These are phyloP conservation scores for Glycine soja DNA, from an alignment of 306 rosid species.

Conservation along the genomic window DNA sequence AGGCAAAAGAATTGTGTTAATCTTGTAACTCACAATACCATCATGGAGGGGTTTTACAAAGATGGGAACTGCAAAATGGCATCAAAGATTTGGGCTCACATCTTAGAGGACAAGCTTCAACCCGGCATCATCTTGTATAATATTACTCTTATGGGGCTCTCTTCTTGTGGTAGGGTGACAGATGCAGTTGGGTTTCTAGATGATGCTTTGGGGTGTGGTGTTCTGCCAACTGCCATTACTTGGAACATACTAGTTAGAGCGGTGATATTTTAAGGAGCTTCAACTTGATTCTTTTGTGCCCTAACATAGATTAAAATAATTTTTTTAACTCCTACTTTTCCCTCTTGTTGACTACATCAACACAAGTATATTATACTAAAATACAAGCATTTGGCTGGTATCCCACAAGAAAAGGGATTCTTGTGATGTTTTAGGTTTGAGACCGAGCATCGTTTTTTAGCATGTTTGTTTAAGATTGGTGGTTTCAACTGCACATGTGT, in stretches of 20 bases:
- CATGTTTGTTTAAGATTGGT: not conserved
- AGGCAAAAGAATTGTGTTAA: slow-evolving; percentile 56
- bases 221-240: slow-evolving; percentile 78
- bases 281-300: slow-evolving; percentile 42
- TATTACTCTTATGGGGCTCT: slow-evolving; percentile 82
- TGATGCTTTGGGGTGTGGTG: slow-evolving; percentile 74
- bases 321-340: slow-evolving; percentile 24
- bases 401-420: slow-evolving; percentile 32
- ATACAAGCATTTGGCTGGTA: slow-evolving; percentile 15
- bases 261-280: slow-evolving; percentile 53
- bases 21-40: slow-evolving; percentile 86
- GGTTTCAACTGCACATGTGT: not conserved
- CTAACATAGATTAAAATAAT: slow-evolving; percentile 25
- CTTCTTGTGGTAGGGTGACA: slow-evolving; percentile 69
- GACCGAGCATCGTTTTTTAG: slow-evolving; percentile 3
- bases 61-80: slow-evolving; percentile 70
- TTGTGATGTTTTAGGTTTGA: slow-evolving; percentile 26
- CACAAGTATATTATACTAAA: slow-evolving; percentile 5
- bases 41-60: slow-evolving; percentile 88
- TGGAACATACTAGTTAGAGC: slow-evolving; percentile 94
- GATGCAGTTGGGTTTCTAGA: slow-evolving; percentile 69
- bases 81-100: slow-evolving; percentile 67
- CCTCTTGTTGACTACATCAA: slow-evolving; percentile 14
- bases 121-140: slow-evolving; percentile 92
- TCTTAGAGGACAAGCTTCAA: slow-evolving; percentile 58